Conservation (phyloP, 306 rosid species). For the Inga leiocalycina region DNA sequence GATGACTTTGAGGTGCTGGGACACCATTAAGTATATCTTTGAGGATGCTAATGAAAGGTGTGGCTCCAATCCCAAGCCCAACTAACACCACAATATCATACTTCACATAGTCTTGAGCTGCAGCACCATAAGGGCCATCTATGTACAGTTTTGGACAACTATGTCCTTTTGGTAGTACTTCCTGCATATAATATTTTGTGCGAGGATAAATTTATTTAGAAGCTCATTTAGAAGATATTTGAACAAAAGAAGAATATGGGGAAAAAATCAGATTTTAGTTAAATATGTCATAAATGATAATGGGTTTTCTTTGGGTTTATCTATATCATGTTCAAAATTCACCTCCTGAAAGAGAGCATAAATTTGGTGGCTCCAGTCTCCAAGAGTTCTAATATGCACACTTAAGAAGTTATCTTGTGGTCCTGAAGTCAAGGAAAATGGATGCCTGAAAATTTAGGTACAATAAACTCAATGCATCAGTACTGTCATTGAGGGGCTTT, state of each 20-base stretch:
- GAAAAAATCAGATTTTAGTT: not conserved
- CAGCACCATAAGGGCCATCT: conserved; percentile 90
- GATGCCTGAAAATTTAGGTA: conserved; percentile 70
- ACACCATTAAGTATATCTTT: conserved; percentile 61
- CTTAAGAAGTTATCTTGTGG: conserved; percentile 81
- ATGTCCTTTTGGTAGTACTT: conserved; percentile 40
- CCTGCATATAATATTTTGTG: conserved; percentile 43
- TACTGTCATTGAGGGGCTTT: not conserved
- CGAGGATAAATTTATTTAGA: not conserved
- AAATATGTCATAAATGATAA: not conserved
- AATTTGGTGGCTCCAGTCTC: conserved; percentile 86
- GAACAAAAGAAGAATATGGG: not conserved
- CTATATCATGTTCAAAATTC: not conserved
- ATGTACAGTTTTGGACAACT: conserved; percentile 72
- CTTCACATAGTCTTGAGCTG: conserved; percentile 87
- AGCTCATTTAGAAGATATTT: not conserved
- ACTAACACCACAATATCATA: conserved; percentile 72
- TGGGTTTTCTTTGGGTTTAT: not conserved
- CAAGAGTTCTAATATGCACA: conserved; percentile 81
- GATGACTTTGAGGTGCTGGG: conserved; percentile 34
- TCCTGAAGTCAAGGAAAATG: conserved; percentile 91
- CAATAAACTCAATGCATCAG: conserved; percentile 26
- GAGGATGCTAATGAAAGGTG: conserved; percentile 90
- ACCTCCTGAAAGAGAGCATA: conserved; percentile 85
- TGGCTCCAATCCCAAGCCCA: conserved; percentile 92